Base-by-base conservation (phyloP, 768 basidiomycete species). In the Rubroboletus pulcherrimus region DNA sequence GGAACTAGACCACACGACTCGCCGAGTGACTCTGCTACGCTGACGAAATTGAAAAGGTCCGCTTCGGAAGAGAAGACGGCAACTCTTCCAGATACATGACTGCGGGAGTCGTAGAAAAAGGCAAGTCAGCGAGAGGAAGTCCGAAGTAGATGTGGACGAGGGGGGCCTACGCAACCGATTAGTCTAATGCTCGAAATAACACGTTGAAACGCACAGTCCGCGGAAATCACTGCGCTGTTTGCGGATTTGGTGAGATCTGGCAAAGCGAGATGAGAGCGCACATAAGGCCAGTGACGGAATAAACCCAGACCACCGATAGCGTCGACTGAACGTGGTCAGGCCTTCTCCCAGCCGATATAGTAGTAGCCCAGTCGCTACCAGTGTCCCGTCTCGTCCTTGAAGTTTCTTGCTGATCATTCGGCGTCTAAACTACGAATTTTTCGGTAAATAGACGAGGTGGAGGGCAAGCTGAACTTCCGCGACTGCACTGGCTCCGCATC, bases 181-280 rank as follows among this genome's bases (percentile, higher is more conserved):
- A 62, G 56, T 31, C 58, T 55, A 49, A 55, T 47, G 24, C 55
- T 63, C 59, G 61, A 58, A 69, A 43, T 49, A 57, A 70, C 61
- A 66, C 47, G 65, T 52, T 61, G 53, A 38, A 49, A 54, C 24
- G 40, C 9, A 66, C 58, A 21, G 51, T 69, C 68, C 68, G 68
- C 68, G 68, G 68, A 68, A 71, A 72, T 66, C 68, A 62, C 63
- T 50, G 51, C 37, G 33, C 59, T 54, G 49, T 61, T 59, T 68
- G 63, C 56, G 57, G 68, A 57, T 42, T 51, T 58, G 51, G 62
- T 54, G 62, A 64, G 67, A 71, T 69, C 69, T 54, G 31, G 49
- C 11, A 47, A 48, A 39, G 34, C 47, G 48, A 66, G 55, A 65
- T 64, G 49, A 30, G 51, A 14, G 30, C 42, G 37, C 33, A 29